Evolutionary conservation across 805 yeast genomes (phyloP), one percentile per base, ranked within the genome.

Genomic region (Metschnikowia borealis): DNA sequence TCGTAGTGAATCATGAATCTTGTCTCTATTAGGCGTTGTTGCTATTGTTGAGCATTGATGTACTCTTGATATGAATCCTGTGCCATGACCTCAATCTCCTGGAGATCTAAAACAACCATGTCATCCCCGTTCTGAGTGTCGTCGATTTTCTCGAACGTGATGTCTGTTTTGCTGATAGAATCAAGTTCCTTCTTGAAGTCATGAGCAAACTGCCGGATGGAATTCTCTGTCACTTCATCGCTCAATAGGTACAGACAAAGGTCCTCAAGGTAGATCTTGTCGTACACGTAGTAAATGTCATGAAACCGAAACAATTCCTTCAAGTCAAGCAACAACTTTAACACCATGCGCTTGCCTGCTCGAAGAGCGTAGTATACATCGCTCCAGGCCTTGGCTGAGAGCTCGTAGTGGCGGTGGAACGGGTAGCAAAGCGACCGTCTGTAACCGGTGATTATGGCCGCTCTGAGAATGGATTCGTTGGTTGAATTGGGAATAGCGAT

Each of bases 261-360:
- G 63, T 91, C 97, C 59, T 87, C 89, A 5, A 89, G 57, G 73
- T 88, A 76, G 0, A 90, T 76, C 61, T 81, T 82, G 62, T 87
- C 87, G 64, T 91, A 91, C 5, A 89, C 89, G 62, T 89, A 88
- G 63, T 89, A 89, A 18, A 85, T 78, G 60, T 89, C 96, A 62
- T 89, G 96, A 62, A 71, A 85, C 52, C 96, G 75, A 66, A 91
- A 91, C 10, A 87, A 68, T 62, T 87, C 92, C 56, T 87, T 78
- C 14, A 82, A 66, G 6, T 78, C 80, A 31, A 90, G 67, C 21
- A 92, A 62, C 1, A 78, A 70, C 56, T 80, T 78, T 34, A 90
- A 69, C 0, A 91, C 76, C 13, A 78, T 74, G 44, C 87, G 71
- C 59, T 83, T 84, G 1, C 97, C 97, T 26, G 79, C 80, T 47